Percentiles rank a stretch among this genome's conserved stretches.
Evolutionary conservation across 441 rosid genomes (phyloP).

Genomic region (Mallotus japonicus): DNA sequence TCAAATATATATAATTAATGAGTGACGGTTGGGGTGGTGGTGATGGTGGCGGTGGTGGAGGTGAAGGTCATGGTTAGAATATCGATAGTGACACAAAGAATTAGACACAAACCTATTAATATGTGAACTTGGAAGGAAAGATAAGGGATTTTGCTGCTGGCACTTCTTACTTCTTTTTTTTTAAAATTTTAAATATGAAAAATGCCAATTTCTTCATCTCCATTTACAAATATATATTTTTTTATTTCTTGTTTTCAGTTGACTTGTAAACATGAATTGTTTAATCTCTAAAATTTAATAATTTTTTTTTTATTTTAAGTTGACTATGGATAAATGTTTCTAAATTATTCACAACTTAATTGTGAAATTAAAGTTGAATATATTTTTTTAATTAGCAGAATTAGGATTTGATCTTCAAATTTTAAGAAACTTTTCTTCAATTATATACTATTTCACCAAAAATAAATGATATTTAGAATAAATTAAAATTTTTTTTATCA

Average conservation of each 20-base stretch:
- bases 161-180: background rate
- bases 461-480: too few species aligned
- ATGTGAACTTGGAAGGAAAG: slow-evolving; percentile 28
- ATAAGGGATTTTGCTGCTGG: slow-evolving; percentile 10
- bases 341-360: too few species aligned
- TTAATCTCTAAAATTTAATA: too few species aligned
- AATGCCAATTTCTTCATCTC: background rate
- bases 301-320: too few species aligned
- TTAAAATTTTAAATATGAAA: background rate
- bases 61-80: slow-evolving; percentile 24
- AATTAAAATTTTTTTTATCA: too few species aligned
- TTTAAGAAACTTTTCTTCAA: too few species aligned
- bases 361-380: too few species aligned
- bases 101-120: background rate
- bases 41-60: background rate
- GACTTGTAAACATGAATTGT: background rate
- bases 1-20: background rate
- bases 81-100: background rate
- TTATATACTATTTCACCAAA: too few species aligned
- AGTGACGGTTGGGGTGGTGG: background rate
- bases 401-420: too few species aligned
- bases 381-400: too few species aligned
- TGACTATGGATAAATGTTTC: too few species aligned
- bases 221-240: too few species aligned
- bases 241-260: background rate